These are phyloP conservation scores for Vaccinium corymbosum DNA, from an alignment of 148 eudicot genomes.

Conservation along the genomic window DNA sequence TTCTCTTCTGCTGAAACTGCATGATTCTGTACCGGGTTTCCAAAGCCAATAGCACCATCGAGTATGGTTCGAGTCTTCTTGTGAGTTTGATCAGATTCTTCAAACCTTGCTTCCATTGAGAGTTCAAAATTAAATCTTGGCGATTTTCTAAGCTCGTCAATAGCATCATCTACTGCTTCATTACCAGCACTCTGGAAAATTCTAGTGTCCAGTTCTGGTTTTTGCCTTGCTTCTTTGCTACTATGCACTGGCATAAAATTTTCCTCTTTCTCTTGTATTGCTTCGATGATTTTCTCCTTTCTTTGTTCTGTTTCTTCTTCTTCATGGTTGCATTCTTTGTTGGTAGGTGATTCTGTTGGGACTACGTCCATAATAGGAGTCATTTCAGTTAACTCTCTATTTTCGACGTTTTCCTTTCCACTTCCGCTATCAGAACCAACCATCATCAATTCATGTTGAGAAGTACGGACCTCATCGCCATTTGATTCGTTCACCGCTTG, in stretches of 20 bases:
- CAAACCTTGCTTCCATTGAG: conserved; percentile 20
- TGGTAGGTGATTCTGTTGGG: conserved; percentile 12
- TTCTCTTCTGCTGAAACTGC: conserved; percentile 34
- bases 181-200: neutral
- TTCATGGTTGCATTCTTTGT: neutral
- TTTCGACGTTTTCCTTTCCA: neutral
- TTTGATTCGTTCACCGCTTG: neutral
- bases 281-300: neutral
- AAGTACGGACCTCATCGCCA: neutral
- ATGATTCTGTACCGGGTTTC: conserved; percentile 6
- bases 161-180: conserved; percentile 14
- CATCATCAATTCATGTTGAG: neutral
- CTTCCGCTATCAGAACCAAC: neutral
- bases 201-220: neutral
- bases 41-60: neutral
- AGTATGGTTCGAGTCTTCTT: conserved; percentile 18
- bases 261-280: neutral
- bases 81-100: conserved; percentile 43
- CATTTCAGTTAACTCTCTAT: conserved; percentile 12
- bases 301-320: neutral
- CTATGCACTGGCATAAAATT: neutral
- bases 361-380: neutral
- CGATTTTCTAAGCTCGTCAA: conserved; percentile 30
- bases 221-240: neutral
- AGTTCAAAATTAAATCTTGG: conserved; percentile 48